Conservation (phyloP, 225 moss, liverwort and hornwort genomes). For the Thuidium tamariscinum region DNA sequence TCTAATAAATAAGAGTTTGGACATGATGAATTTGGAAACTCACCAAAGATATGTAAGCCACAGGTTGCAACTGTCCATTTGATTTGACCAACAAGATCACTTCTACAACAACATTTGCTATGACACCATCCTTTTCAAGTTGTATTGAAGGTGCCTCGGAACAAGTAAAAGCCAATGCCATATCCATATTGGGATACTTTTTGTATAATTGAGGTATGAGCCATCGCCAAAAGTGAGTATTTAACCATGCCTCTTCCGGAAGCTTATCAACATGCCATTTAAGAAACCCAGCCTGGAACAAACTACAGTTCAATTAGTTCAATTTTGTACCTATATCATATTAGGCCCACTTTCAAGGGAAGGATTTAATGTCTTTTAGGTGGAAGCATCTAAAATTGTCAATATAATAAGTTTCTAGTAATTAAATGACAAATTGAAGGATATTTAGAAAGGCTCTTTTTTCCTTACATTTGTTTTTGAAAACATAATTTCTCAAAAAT, state of each 20-base stretch:
- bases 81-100: constrained; percentile 58
- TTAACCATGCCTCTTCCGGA: constrained; percentile 61
- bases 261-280: constrained; percentile 61
- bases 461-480: not conserved
- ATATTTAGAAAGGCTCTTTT: not conserved
- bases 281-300: constrained; percentile 41
- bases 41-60: constrained; percentile 78
- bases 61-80: constrained; percentile 8
- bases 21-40: not conserved
- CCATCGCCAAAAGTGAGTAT: constrained; percentile 82
- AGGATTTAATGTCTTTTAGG: too few species aligned
- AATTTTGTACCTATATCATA: accelerated
- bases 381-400: too few species aligned
- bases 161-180: constrained; percentile 58
- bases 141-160: constrained; percentile 42
- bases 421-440: not conserved
- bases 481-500: not conserved
- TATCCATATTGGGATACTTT: constrained; percentile 80
- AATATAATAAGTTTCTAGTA: not conserved
- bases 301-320: not conserved
- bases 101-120: constrained; percentile 33
- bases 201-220: constrained; percentile 77
- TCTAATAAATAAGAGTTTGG: not conserved
- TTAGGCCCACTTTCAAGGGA: too few species aligned
- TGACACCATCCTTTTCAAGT: constrained; percentile 38